Percentiles rank a stretch among this genome's conserved stretches.
phyloP scores from a whole-genome alignment of 176 grass and related monocot species.

The Carex pumila region DNA sequence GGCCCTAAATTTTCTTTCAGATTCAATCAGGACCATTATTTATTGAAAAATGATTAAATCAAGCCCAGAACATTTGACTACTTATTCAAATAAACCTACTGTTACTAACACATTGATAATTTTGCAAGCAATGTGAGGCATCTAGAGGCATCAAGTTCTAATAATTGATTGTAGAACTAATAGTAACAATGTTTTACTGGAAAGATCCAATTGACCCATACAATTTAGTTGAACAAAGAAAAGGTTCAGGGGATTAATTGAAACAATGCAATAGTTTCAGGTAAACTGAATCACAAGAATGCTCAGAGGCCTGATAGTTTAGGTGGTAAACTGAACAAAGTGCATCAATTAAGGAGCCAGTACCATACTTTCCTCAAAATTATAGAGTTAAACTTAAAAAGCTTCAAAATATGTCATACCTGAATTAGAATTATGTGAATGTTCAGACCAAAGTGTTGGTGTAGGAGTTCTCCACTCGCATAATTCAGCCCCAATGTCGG shows the following conservation, averaged over 20 bases:
- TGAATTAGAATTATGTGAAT: slow-evolving; percentile 74
- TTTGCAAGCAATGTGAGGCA: not conserved
- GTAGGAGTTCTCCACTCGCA: slow-evolving; percentile 89
- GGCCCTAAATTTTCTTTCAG: not conserved
- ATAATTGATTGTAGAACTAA: not conserved
- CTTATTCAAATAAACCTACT: not conserved
- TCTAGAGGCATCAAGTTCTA: not conserved
- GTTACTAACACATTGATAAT: not conserved
- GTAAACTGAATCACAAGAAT: not conserved
- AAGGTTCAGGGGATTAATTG: not conserved
- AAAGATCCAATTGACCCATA: not conserved
- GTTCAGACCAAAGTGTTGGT: slow-evolving; percentile 84
- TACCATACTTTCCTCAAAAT: not conserved
- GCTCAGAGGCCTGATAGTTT: not conserved
- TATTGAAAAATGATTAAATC: not conserved
- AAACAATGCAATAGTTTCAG: no score
- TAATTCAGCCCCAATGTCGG: slow-evolving; percentile 53
- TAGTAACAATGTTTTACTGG: not conserved
- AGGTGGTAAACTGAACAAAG: not conserved
- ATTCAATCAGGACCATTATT: not conserved
- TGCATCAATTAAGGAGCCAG: not conserved
- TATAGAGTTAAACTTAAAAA: not conserved
- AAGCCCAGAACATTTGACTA: not conserved
- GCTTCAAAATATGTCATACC: slow-evolving; percentile 28
- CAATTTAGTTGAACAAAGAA: not conserved